Percentiles rank a stretch among this genome's conserved stretches.
These are phyloP conservation scores for Arabidopsis lyrata DNA, from an alignment of 441 rosid species.

Conservation along the genomic window DNA sequence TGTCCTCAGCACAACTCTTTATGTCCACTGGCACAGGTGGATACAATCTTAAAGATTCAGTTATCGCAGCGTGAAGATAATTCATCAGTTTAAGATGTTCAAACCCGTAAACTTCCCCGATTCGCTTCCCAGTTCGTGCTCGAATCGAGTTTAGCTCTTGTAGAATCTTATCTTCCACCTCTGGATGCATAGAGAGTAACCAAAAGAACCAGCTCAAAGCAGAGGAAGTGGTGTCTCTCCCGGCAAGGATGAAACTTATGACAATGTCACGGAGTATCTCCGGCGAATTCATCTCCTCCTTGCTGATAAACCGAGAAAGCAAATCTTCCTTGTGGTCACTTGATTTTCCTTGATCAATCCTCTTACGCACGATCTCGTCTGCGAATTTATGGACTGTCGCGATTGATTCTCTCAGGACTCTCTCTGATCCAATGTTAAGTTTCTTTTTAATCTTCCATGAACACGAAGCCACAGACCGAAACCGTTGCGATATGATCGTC, in stretches of 20 bases:
- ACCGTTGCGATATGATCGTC: conserved; percentile 47
- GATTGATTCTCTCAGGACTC: conserved; percentile 45
- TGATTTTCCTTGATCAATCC: conserved; percentile 52
- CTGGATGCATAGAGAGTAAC: conserved; percentile 55
- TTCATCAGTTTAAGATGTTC: conserved; percentile 63
- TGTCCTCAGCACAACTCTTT: conserved; percentile 52
- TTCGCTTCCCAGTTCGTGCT: conserved; percentile 41
- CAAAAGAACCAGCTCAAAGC: conserved; percentile 84
- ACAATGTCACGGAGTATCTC: conserved; percentile 61
- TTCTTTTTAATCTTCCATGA: conserved; percentile 59
- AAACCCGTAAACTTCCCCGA: conserved; percentile 49
- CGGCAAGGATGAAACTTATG: conserved; percentile 72
- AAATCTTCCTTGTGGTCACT: conserved; percentile 56
- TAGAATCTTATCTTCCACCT: conserved; percentile 51
- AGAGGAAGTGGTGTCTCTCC: conserved; percentile 81
- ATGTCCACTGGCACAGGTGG: conserved; percentile 69
- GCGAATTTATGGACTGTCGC: conserved; percentile 61
- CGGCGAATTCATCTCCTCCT: conserved; percentile 55
- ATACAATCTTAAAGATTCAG: conserved; percentile 71
- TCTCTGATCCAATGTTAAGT: conserved; percentile 61
- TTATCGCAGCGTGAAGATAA: conserved; percentile 69
- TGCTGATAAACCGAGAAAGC: conserved; percentile 63
- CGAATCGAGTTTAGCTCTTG: conserved; percentile 48
- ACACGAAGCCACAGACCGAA: conserved; percentile 37
- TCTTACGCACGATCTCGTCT: conserved; percentile 52